These are phyloP conservation scores for Flagelloscypha sp. DNA, from an alignment of 768 basidiomycete species.

Conservation along the genomic window DNA sequence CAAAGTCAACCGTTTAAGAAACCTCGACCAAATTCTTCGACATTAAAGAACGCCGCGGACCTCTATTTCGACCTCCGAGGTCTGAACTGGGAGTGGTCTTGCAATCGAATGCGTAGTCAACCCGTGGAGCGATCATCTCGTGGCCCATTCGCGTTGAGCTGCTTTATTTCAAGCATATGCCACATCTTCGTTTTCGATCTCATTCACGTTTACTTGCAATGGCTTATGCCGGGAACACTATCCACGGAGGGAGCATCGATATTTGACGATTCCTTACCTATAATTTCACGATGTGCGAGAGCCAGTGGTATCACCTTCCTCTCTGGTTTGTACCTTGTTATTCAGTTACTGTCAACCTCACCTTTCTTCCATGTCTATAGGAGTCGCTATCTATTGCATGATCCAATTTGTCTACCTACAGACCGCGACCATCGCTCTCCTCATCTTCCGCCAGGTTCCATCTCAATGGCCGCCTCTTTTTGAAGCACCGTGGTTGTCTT, in stretches of 20 bases:
- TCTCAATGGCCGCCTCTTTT: constrained; percentile 60
- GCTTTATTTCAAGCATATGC: constrained; percentile 28
- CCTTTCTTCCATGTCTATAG: no score
- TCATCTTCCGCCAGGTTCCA: constrained; percentile 39
- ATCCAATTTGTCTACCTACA: constrained; percentile 37
- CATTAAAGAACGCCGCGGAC: constrained; percentile 37
- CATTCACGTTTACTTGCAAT: constrained; percentile 38
- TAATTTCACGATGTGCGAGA: constrained; percentile 25
- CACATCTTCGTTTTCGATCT: constrained; percentile 36
- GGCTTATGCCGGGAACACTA: constrained; percentile 34
- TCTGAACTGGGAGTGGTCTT: constrained; percentile 53
- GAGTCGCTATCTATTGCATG: constrained; percentile 35
- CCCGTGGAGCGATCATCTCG: constrained; percentile 28
- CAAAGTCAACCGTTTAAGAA: constrained; percentile 2
- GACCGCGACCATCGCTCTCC: constrained; percentile 33
- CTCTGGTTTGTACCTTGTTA: no score
- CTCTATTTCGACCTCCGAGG: constrained; percentile 47
- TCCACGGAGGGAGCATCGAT: constrained; percentile 32
- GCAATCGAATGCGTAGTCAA: background rate
- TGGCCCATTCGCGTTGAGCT: constrained; percentile 11
- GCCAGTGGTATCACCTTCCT: no score
- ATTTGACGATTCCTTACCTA: constrained; percentile 30
- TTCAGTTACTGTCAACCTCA: no score
- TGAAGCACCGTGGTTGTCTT: constrained; percentile 45
- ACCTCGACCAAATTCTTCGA: constrained; percentile 4